Evolutionary conservation across 306 rosid species (phyloP), one percentile per base, ranked within the genome.

Genomic region (Alnus glutinosa): DNA sequence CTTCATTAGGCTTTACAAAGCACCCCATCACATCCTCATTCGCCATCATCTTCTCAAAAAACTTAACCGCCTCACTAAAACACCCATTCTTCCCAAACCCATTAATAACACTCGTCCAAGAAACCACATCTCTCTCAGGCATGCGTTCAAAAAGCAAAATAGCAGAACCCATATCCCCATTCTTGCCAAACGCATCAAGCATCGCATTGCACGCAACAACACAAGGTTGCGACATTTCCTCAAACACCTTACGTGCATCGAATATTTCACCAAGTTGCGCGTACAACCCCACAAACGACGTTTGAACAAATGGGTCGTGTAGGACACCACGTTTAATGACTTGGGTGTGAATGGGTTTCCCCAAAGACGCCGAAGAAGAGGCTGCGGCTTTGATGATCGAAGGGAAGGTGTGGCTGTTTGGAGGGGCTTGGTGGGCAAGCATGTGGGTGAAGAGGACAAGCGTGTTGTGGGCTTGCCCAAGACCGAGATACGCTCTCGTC

Each of bases 401-500:
- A 8, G 98, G 93, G 80, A 92, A 89, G 0, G 97, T 94, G 84
- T 85, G 83, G 81, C 78, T 77, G 79, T 92, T 94, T 66, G 97
- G 97, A 13, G 79, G 80, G 46, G 77, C 82, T 57, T 62, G 79
- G 83, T 81, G 83, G 42, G 83, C 72, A 47, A 94, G 93, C 98
- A 94, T 94, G 48, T 79, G 90, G n/a, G 86, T 75, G 88, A 89
- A 92, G 77, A 92, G 86, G 13, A 74, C 16, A 75, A 92, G 70
- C 70, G 92, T 73, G 44, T 80, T 83, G 81, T 78, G 74, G 39
- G 79, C 55, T 77, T 84, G 75, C 10, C 85, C 78, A 46, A 78
- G 77, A 71, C 70, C 55, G 66, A 89, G 77, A 74, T 91, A 85
- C 70, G 92, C 87, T 83, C 88, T 85, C 61, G 88, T 89, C 77